phyloP scores from a whole-genome alignment of 345 rosid genomes.

The Gossypium sturtianum region DNA sequence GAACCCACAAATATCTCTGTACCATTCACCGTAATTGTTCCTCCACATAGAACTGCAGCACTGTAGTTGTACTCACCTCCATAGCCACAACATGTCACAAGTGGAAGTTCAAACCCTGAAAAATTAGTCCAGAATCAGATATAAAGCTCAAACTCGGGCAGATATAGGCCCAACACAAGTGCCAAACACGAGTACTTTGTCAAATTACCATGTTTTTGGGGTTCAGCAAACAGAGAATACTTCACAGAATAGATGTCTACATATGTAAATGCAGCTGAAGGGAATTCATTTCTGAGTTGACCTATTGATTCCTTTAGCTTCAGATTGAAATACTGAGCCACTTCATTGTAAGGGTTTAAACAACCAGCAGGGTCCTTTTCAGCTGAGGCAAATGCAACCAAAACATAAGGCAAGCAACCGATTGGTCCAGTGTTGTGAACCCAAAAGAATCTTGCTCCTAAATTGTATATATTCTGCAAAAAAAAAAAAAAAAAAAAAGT shows the following conservation, averaged over 20 bases:
- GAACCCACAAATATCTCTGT: constrained; percentile 16
- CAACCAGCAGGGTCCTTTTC: constrained; percentile 47
- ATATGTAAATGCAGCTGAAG: constrained; percentile 36
- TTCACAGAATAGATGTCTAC: constrained; percentile 49
- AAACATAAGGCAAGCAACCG: constrained; percentile 48
- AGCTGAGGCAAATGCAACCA: constrained; percentile 23
- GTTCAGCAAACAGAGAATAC: constrained; percentile 36
- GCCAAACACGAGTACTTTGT: not conserved
- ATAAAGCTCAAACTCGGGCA: not conserved
- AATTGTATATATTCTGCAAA: constrained; percentile 33
- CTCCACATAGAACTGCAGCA: constrained; percentile 14
- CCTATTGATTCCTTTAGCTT: constrained; percentile 27
- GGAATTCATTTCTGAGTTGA: constrained; percentile 31
- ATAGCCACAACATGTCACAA: constrained; percentile 32
- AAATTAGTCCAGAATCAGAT: not conserved
- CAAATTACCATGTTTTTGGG: constrained; percentile 36
- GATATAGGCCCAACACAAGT: too few species aligned
- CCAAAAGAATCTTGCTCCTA: constrained; percentile 58
- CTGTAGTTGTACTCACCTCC: constrained; percentile 29
- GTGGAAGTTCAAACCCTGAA: constrained; percentile 29
- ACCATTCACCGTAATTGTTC: constrained; percentile 17
- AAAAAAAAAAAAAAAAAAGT: not conserved
- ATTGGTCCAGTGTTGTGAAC: constrained; percentile 76
- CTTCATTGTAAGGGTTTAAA: constrained; percentile 36
- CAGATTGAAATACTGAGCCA: constrained; percentile 42